These are phyloP conservation scores for Monosiga brevicollis DNA, from an alignment of 78 protist genomes.

Conservation along the genomic window DNA sequence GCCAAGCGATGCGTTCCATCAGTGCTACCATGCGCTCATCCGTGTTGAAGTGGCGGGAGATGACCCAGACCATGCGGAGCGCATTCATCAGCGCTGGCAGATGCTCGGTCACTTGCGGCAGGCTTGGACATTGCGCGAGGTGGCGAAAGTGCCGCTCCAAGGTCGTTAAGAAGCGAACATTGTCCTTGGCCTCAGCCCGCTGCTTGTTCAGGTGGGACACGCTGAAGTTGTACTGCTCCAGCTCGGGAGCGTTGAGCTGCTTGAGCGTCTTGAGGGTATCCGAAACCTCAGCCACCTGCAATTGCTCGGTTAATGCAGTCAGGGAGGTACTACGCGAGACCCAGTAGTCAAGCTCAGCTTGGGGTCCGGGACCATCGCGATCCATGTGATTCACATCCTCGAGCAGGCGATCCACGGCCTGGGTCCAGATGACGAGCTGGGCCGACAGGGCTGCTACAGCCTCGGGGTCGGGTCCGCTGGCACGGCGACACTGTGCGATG, in stretches of 20 bases:
- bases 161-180: slow-evolving; percentile 77
- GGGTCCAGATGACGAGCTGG: neutral
- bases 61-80: slow-evolving; percentile 86
- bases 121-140: slow-evolving; percentile 14
- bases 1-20: slow-evolving; percentile 52
- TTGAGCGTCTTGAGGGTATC: slow-evolving; percentile 29
- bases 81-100: slow-evolving; percentile 65
- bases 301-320: slow-evolving; percentile 57
- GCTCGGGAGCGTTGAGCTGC: neutral
- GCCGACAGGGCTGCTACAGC: neutral
- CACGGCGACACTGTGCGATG: neutral
- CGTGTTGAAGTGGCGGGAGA: slow-evolving; percentile 38
- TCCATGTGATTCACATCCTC: neutral
- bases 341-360: slow-evolving; percentile 76
- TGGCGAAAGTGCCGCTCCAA: slow-evolving; percentile 82
- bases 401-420: neutral
- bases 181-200: slow-evolving; percentile 77
- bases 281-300: slow-evolving; percentile 40
- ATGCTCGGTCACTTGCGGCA: slow-evolving; percentile 37
- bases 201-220: slow-evolving; percentile 21
- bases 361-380: slow-evolving; percentile 41
- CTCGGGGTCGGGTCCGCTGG: neutral
- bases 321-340: slow-evolving; percentile 31
- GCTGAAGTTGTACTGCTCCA: neutral
- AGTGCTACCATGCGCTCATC: slow-evolving; percentile 33